Evolutionary conservation across 208 protist genomes (phyloP), one percentile per base, ranked within the genome.

Genomic region (Crithidia sp.): DNA sequence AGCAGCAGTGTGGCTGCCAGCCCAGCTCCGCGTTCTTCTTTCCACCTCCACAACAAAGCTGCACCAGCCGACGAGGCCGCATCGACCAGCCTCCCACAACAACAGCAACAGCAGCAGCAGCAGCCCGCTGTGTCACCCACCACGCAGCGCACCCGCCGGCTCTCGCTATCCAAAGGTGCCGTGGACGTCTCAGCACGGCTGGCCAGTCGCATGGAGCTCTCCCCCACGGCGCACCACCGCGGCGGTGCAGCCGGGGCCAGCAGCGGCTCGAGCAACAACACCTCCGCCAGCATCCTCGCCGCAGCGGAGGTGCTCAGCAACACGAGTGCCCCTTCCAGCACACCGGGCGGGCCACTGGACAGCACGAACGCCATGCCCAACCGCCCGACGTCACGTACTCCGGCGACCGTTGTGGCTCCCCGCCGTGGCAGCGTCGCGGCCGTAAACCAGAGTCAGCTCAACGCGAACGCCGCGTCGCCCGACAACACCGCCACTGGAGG

Each of bases 381-480:
- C 45, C 61, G 61, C 7, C 45, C 28, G 37, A 43, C 17, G 17
- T 17, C 49, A 7, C 28, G 43, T 14, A 37, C 14, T 36, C 62
- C 74, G 19, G 74, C 74, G 3, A 64, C 47, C 49, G 74, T 78
- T 40, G 66, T 78, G 17, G 74, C 74, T 0, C 74, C 74, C 39
- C 74, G 58, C 4, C 74, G 74, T 0, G 63, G 65, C 52, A 78
- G 74, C 44, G 66, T 78, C 2, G 66, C 74, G 2, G 74, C 74
- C 12, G 66, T 78, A 4, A 78, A 78, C 53, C 59, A 72, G 40
- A 66, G 37, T n/a, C 52, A 69, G n/a, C 28, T 28, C 28, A 28
- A 28, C 28, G 28, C 28, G 28, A 28, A 28, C 28, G 28, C 28
- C 28, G 28, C 28, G 28, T 28, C 28, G 28, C 0, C 0, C 28